Base-by-base conservation (phyloP, 192 early-diverging fungal genomes). In the Coemansia sp. region DNA sequence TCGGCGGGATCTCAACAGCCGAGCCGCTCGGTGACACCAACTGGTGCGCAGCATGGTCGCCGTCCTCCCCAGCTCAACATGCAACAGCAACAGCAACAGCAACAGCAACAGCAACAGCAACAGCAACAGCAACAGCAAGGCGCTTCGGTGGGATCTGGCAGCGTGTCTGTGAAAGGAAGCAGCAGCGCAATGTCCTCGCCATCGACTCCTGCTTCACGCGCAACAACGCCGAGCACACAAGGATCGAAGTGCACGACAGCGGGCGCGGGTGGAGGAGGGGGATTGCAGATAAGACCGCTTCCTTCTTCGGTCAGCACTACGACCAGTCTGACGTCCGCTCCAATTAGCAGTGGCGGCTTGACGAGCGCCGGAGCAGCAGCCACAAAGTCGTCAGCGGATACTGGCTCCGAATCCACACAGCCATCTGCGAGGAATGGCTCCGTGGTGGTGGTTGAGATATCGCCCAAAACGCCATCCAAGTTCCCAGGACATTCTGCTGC, bases 151-250 rank as follows among this genome's bases (percentile, higher is more conserved):
- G 39, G 26, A 6, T 13, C 43, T 18, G 41, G 62, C 49, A 64
- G 61, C 32, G 65, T 36, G 18, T 65, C 68, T 32, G 61, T 46
- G 41, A 56, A 52, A 41, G 51, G 26, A 15, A 65, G 61, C 37
- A 41, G 67, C 9, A 62, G 57, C 10, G 62, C 66, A 18, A 64
- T 47, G 40, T 37, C 63, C 9, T 39, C 55, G 48, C 52, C 68
- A 5, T 67, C 74, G 52, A 42, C 61, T 1, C 69, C 74, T n/a
- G 62, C 41, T 41, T 74, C 78, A 40, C 69, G 78, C 1, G 78
- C 51, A 26, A 75, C 63, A 59, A 80, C 78, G 32, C 76, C 76
- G 1, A 78, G 55, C 51, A 46, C 69, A 18, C 58, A 66, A 39
- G 62, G 39, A 8, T 18, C 62, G 22, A 54, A 56, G 52, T 4